phyloP scores from a whole-genome alignment of 129 eudicot species.

The Glebionis coronaria region DNA sequence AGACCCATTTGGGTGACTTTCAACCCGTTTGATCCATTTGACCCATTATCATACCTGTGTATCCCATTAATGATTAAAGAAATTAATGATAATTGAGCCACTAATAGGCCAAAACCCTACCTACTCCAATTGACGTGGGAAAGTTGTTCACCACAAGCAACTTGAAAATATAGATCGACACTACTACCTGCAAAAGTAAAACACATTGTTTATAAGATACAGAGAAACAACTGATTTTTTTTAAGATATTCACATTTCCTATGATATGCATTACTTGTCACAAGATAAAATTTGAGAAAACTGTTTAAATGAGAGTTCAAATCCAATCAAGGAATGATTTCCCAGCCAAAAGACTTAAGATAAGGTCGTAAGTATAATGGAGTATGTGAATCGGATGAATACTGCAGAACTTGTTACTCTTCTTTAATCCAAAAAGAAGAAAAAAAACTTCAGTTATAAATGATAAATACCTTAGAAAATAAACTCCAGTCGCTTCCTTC shows the following conservation, averaged over 20 bases:
- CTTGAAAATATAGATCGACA: conserved; percentile 48
- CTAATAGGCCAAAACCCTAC: conserved; percentile 29
- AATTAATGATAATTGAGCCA: too few species aligned
- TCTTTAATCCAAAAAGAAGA: neutral
- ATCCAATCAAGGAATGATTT: neutral
- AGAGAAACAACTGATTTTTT: neutral
- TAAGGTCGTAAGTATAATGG: neutral
- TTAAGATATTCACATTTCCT: neutral
- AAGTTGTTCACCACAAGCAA: conserved; percentile 49
- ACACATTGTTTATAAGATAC: conserved; percentile 22
- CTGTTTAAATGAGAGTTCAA: too few species aligned
- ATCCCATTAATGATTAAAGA: too few species aligned
- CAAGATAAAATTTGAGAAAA: too few species aligned
- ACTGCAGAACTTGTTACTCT: conserved; percentile 1
- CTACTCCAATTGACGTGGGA: conserved; percentile 62
- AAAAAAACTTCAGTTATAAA: neutral
- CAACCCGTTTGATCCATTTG: too few species aligned
- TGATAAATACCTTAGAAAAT: conserved; percentile 57
- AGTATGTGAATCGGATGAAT: neutral
- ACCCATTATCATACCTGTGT: too few species aligned
- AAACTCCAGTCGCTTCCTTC: conserved; percentile 70
- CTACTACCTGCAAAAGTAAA: conserved; percentile 43
- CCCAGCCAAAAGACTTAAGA: neutral
- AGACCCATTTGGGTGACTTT: too few species aligned
- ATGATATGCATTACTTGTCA: neutral